phyloP scores from a whole-genome alignment of 352 stramenopile species.

The Phytophthora rubi region DNA sequence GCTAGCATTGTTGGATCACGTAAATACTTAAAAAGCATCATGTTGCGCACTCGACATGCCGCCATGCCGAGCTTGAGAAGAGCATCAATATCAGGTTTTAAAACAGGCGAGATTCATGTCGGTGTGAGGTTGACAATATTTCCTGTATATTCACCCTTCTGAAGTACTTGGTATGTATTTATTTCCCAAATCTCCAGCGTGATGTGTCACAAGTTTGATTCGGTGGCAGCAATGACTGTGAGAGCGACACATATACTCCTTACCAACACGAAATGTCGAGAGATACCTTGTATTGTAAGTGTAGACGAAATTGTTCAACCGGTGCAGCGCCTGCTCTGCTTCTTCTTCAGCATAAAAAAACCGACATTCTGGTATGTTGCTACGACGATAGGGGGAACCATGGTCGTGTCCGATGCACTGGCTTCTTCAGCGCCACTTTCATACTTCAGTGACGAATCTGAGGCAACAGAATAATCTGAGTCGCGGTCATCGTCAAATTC shows the following conservation, averaged over 20 bases:
- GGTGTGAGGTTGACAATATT: background rate
- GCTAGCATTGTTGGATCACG: background rate
- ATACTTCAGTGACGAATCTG: background rate
- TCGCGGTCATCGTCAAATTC: background rate
- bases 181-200: background rate
- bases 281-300: background rate
- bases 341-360: background rate
- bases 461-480: background rate
- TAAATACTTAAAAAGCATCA: conserved; percentile 11
- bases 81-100: conserved; percentile 16
- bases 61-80: conserved; percentile 15
- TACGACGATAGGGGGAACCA: too few species aligned
- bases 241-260: conserved; percentile 3
- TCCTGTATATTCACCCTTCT: background rate
- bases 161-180: conserved; percentile 7
- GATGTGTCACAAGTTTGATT: background rate
- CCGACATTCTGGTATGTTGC: background rate
- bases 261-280: background rate
- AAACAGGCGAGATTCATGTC: conserved; percentile 1
- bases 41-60: conserved; percentile 2
- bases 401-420: too few species aligned
- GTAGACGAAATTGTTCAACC: background rate
- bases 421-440: background rate
- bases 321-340: background rate
- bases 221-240: conserved; percentile 2